A percentile compares a stretch with the other conserved stretches of the same genome.
Conservation (phyloP, 176 grass and related monocot genomes). For the Aegilops bicornis region DNA sequence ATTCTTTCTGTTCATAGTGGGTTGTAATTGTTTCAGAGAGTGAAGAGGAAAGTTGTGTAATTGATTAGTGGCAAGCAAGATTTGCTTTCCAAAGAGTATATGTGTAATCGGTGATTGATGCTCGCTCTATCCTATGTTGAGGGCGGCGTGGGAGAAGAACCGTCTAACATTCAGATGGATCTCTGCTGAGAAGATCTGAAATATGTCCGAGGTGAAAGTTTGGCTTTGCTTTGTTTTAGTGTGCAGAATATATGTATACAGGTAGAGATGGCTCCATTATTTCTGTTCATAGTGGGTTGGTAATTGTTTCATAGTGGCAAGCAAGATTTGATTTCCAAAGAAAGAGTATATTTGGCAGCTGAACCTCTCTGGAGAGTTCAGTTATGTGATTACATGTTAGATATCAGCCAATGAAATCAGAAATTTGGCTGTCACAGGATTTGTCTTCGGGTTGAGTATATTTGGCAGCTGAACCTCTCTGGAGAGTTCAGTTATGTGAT, state of each 20-base stretch:
- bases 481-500: background rate
- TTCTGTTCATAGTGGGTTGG: conserved; percentile 39
- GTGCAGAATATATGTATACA: conserved; percentile 7
- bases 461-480: background rate
- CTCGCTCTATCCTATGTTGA: conserved; percentile 75
- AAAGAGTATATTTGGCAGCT: background rate
- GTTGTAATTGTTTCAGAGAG: background rate
- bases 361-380: background rate
- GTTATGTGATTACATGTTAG: background rate
- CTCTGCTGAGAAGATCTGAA: background rate
- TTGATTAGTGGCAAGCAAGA: conserved; percentile 14
- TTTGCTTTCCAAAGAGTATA: conserved; percentile 31
- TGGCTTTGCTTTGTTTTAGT: conserved; percentile 1
- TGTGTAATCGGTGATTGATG: conserved; percentile 59
- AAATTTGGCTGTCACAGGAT: background rate
- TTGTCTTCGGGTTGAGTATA: background rate
- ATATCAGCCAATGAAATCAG: background rate
- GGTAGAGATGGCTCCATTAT: conserved; percentile 17
- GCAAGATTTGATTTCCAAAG: conserved; percentile 33
- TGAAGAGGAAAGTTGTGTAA: background rate
- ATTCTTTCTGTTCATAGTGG: conserved; percentile 49
- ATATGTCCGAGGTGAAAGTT: background rate
- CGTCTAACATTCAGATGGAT: background rate
- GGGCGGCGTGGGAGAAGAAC: background rate
- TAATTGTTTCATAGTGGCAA: background rate